Conservation (phyloP, 1,284 basidiomycete genomes). For the Termitomyces sp. region DNA sequence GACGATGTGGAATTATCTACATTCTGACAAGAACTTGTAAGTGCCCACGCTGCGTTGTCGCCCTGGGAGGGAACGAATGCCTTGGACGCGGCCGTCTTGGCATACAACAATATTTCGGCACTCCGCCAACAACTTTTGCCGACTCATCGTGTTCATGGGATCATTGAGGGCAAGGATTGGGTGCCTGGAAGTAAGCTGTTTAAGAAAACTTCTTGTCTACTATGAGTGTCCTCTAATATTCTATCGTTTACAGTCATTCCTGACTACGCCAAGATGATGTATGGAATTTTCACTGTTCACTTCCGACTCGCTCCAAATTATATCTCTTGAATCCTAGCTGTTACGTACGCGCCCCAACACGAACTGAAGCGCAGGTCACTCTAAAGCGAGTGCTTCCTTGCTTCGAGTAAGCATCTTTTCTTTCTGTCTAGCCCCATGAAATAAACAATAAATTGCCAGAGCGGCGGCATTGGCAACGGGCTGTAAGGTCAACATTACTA, state of each 20-base stretch:
- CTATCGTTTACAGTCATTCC: slow-evolving; percentile 59
- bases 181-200: slow-evolving; percentile 47
- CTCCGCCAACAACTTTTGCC: slow-evolving; percentile 70
- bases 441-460: slow-evolving; percentile 29
- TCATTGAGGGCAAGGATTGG: slow-evolving; percentile 61
- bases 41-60: slow-evolving; percentile 64
- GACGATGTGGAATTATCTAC: background rate
- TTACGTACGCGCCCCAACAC: slow-evolving; percentile 68
- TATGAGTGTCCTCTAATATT: background rate
- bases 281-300: slow-evolving; percentile 13
- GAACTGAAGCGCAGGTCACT: slow-evolving; percentile 52
- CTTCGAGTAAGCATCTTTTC: slow-evolving; percentile 53
- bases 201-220: background rate
- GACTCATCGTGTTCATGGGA: slow-evolving; percentile 60
- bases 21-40: slow-evolving; percentile 18
- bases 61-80: slow-evolving; percentile 77
- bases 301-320: background rate
- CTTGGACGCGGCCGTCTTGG: slow-evolving; percentile 70
- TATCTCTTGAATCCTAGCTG: slow-evolving; percentile 35
- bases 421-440: background rate
- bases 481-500: slow-evolving; percentile 51
- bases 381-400: slow-evolving; percentile 59
- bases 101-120: slow-evolving; percentile 65
- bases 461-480: slow-evolving; percentile 70
- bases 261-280: slow-evolving; percentile 66